Evolutionary conservation across 2,329 filamentous ascomycete genomes (phyloP).

Genomic region (Trichoderma atroviride): DNA sequence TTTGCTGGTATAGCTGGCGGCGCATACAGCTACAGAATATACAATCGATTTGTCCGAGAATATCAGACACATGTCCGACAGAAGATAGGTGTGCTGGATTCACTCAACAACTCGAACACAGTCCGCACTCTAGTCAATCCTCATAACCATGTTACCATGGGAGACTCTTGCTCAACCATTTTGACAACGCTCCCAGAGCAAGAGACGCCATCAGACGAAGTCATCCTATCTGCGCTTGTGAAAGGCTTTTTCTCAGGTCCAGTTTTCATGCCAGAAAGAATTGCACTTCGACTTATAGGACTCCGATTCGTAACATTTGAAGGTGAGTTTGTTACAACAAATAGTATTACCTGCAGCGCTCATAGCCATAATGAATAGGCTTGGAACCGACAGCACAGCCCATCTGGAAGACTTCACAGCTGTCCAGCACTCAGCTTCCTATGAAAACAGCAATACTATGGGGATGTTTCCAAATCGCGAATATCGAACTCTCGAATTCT

Average conservation of each 20-base stretch:
- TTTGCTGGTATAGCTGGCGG: neutral
- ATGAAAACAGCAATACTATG: neutral
- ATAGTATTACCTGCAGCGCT: neutral
- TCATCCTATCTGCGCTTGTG: neutral
- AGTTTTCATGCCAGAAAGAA: constrained; percentile 9
- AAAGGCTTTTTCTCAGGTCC: constrained; percentile 10
- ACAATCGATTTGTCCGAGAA: neutral
- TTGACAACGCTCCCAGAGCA: neutral
- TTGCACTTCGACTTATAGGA: neutral
- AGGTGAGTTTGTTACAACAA: neutral
- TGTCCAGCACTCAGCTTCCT: neutral
- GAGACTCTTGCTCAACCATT: neutral
- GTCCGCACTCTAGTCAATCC: constrained; percentile 1
- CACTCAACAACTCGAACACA: neutral
- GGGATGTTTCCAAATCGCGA: constrained; percentile 6
- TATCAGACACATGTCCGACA: neutral
- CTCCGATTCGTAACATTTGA: neutral
- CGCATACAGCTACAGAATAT: neutral
- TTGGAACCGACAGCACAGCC: neutral
- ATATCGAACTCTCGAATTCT: neutral
- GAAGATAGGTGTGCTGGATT: neutral
- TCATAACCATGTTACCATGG: neutral
- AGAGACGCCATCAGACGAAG: neutral
- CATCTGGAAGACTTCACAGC: neutral
- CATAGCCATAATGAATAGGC: neutral